phyloP scores from a whole-genome alignment of 163 green algal genomes.

The Coccomyxa subellipsoidea region DNA sequence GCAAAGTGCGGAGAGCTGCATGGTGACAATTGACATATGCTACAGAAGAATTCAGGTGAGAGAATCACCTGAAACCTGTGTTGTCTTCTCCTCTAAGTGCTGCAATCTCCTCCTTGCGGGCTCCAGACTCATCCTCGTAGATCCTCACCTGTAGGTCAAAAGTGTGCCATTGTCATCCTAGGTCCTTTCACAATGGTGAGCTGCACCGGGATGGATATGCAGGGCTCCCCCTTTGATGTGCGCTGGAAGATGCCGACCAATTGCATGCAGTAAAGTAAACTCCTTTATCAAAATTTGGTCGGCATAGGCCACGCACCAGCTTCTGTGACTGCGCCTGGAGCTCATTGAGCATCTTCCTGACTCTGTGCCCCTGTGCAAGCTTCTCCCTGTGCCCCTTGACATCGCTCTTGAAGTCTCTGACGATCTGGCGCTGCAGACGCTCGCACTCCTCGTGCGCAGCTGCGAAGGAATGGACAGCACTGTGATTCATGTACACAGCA shows the following conservation, averaged over 20 bases:
- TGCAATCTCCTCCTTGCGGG: conserved; percentile 87
- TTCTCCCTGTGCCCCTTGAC: conserved; percentile 80
- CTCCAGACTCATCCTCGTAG: conserved; percentile 88
- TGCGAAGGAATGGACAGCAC: conserved; percentile 26
- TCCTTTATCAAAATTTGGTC: too few relatives aligned
- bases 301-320: conserved; percentile 62
- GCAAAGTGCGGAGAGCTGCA: too few relatives aligned
- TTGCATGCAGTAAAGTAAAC: too few relatives aligned
- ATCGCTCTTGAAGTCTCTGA: conserved; percentile 80
- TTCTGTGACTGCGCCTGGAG: conserved; percentile 67
- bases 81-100: conserved; percentile 60
- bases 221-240: too few relatives aligned
- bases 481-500: neutral
- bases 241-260: too few relatives aligned
- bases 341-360: conserved; percentile 69
- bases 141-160: conserved; percentile 78
- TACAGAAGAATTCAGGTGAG: neutral
- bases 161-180: too few relatives aligned
- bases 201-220: too few relatives aligned
- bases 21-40: too few relatives aligned
- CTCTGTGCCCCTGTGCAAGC: conserved; percentile 85
- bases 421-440: conserved; percentile 84
- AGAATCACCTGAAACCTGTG: neutral
- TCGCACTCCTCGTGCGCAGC: conserved; percentile 90
- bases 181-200: too few relatives aligned